Percentiles rank a stretch among this genome's conserved stretches.
These are phyloP conservation scores for Kwoniella shandongensis DNA, from an alignment of 768 basidiomycete species.

Conservation along the genomic window DNA sequence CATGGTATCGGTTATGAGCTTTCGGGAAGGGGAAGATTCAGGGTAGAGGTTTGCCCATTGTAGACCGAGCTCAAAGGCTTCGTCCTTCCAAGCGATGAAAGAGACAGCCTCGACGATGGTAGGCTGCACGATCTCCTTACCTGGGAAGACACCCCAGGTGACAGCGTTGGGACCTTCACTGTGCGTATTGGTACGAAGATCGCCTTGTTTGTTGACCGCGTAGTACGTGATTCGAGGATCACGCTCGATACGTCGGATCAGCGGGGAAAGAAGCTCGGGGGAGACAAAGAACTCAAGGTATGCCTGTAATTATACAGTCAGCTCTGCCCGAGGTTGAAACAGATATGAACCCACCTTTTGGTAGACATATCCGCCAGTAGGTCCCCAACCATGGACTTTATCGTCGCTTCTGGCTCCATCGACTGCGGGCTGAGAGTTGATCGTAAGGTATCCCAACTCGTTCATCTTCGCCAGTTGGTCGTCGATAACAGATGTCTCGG, in stretches of 20 bases:
- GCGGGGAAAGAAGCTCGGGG: slow-evolving; percentile 67
- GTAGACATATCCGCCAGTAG: slow-evolving; percentile 88
- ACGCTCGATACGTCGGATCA: slow-evolving; percentile 77
- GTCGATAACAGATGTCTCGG: slow-evolving; percentile 54
- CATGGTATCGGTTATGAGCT: slow-evolving; percentile 76
- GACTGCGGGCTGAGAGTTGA: slow-evolving; percentile 95
- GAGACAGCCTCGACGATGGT: slow-evolving; percentile 96
- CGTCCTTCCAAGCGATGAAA: slow-evolving; percentile 99
- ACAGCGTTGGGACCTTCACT: slow-evolving; percentile 97
- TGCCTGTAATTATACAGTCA: slow-evolving; percentile 60
- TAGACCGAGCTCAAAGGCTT: slow-evolving; percentile 85
- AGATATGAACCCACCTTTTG: slow-evolving; percentile 67
- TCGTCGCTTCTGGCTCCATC: slow-evolving; percentile 84
- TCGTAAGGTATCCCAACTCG: slow-evolving; percentile 86
- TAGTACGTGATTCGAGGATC: slow-evolving; percentile 92
- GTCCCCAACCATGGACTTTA: slow-evolving; percentile 88
- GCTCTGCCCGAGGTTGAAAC: not conserved
- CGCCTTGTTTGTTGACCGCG: slow-evolving; percentile 92
- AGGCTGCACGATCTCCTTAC: slow-evolving; percentile 92
- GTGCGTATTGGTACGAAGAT: slow-evolving; percentile 89
- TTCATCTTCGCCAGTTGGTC: slow-evolving; percentile 66
- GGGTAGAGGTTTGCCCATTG: slow-evolving; percentile 92
- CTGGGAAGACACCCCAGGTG: slow-evolving; percentile 97
- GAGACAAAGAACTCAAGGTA: slow-evolving; percentile 94
- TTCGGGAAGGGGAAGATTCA: slow-evolving; percentile 68